Evolutionary conservation across 2,329 filamentous ascomycete genomes (phyloP), one percentile per base, ranked within the genome.

Genomic region (Amesomyces nigricolor): DNA sequence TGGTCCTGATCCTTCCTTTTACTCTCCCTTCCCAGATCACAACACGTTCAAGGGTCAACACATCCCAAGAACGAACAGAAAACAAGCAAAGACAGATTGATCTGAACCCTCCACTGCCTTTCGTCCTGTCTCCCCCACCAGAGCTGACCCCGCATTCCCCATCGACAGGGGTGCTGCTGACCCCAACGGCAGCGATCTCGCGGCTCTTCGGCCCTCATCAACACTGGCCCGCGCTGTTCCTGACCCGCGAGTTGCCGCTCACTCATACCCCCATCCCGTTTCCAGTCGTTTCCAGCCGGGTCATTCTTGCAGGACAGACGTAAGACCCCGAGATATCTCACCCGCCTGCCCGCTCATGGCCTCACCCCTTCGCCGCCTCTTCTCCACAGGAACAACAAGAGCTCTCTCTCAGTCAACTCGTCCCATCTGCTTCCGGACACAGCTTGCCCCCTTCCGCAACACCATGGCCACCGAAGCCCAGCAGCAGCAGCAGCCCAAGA

Each of bases 401-500:
- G 44, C 51, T 39, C 19, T 48, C n/a, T 30, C 45, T 13, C 35
- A 6, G 13, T 47, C 9, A 35, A 13, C 52, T 38, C 45, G 13
- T 35, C 16, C 14, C 16, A 45, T 8, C 45, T 16, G 17, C 35
- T 9, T 10, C 46, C 47, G 19, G 4, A 29, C 6, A 14, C 14
- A 32, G n/a, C 8, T 26, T 9, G 19, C 30, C 49, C 17, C 37
- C 5, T 35, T 39, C 43, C 50, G 26, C 22, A 51, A 11, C 42
- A 61, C 55, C 35, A 65, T 65, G 63, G 54, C 63, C n/a, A 54
- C 62, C 4, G 35, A 47, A 9, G 8, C 16, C 61, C 65, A 19
- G 50, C 64, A 13, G 51, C 67, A 13, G 51, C 67, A 26, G 22
- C 22, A 26, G 46, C 64, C 67, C 47, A 79, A 78, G 66, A 78